Evolutionary conservation across 495 filamentous ascomycete genomes (phyloP), one percentile per base, ranked within the genome.

Genomic region (Penicillium odoratum): DNA sequence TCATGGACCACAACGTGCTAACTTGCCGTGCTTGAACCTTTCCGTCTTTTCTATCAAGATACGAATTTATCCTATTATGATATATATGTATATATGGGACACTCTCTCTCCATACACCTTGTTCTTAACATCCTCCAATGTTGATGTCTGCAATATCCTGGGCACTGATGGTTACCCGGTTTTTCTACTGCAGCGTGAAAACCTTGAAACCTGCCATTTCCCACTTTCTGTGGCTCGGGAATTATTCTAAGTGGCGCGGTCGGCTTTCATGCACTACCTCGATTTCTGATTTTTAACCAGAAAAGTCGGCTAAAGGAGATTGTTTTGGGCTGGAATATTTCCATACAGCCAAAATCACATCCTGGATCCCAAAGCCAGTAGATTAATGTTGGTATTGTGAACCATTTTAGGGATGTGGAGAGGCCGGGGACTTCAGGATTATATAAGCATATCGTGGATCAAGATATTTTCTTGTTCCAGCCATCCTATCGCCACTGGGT

Each of bases 361-460:
- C 21, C 21, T 2, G 21, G 21, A 2, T 21, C 2, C 21, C 2
- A 21, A 33, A 33, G 5, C 26, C 46, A 30, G 10, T 30, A 11
- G 8, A 30, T 13, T 29, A 3, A 48, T n/a, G 4, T 15, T 33
- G 21, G 21, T 21, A 21, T 21, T 21, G 21, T 21, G 50, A 63
- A 63, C 60, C 60, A 50, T 56, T 63, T 63, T 56, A 50, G 50
- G 43, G 29, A 51, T 48, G 60, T 58, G 60, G 60, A 53, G 60
- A 62, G 26, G 43, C 18, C 43, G 43, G 43, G 16, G 43, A 26
- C 7, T 21, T 38, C 6, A n/a, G 4, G 38, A 40, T 40, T 40
- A 40, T 7, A 4, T 40, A 40, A 40, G 38, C 38, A 40, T 40
- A n/a, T n/a, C 38, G 15, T 21, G 21, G 6, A 40, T 40, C 38